Percentiles rank a stretch among this genome's conserved stretches.
phyloP scores from a whole-genome alignment of 257 asterid genomes.

The Gentiana straminea region DNA sequence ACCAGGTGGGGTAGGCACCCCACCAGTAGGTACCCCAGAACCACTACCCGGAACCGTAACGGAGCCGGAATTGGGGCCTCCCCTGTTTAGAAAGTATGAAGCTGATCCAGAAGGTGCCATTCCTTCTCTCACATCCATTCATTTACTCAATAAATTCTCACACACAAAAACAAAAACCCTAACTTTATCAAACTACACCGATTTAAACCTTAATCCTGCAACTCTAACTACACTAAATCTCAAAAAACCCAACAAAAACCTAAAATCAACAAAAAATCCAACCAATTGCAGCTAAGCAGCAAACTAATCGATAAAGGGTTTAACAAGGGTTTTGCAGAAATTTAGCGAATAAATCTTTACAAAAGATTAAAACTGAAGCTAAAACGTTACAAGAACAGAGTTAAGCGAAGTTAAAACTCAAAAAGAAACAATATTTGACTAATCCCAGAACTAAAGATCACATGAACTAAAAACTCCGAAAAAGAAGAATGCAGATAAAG shows the following conservation, averaged over 20 bases:
- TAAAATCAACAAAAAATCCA: slow-evolving; percentile 9
- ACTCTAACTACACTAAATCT: slow-evolving; percentile 15
- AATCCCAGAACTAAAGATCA: slow-evolving; percentile 13
- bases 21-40: slow-evolving; percentile 11
- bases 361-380: slow-evolving; percentile 11
- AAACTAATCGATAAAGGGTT: slow-evolving; percentile 28
- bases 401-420: background rate
- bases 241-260: slow-evolving; percentile 11
- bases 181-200: slow-evolving; percentile 9
- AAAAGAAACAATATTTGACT: slow-evolving; percentile 14
- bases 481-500: slow-evolving; percentile 29
- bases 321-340: slow-evolving; percentile 47
- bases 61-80: slow-evolving; percentile 22
- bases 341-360: slow-evolving; percentile 2
- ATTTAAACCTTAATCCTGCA: slow-evolving; percentile 5
- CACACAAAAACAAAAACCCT: background rate
- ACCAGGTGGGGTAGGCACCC: slow-evolving; percentile 26
- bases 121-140: slow-evolving; percentile 41
- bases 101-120: slow-evolving; percentile 25
- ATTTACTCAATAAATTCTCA: slow-evolving; percentile 16
- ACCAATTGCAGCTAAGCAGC: slow-evolving; percentile 11
- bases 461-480: slow-evolving; percentile 17
- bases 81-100: slow-evolving; percentile 24
- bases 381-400: background rate
- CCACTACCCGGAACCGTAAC: slow-evolving; percentile 13